Percentiles rank a stretch among this genome's conserved stretches.
Evolutionary conservation across 1,284 basidiomycete genomes (phyloP).

Genomic region (Pseudozyma flocculosa): DNA sequence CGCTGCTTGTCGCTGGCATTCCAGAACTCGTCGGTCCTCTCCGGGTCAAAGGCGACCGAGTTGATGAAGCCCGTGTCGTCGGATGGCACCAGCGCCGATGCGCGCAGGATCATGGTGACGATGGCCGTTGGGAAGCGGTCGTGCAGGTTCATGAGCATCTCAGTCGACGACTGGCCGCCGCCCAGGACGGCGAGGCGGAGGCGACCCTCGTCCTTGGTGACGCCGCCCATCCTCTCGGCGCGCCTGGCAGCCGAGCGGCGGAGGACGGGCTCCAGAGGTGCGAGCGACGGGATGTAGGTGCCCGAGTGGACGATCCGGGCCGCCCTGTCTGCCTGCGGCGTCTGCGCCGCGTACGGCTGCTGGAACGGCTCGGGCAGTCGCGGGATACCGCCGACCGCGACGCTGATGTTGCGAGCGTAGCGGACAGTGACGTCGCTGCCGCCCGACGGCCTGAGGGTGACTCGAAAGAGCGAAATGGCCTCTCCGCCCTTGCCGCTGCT

Average conservation of each 20-base stretch:
- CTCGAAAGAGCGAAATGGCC: slow-evolving; percentile 29
- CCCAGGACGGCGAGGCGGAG: slow-evolving; percentile 53
- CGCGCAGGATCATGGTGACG: slow-evolving; percentile 53
- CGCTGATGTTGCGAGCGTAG: slow-evolving; percentile 44
- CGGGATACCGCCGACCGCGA: slow-evolving; percentile 50
- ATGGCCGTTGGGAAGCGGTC: slow-evolving; percentile 49
- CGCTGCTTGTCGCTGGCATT: slow-evolving; percentile 35
- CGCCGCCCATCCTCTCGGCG: slow-evolving; percentile 2
- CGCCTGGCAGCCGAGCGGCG: slow-evolving; percentile 15
- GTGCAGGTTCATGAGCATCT: slow-evolving; percentile 53
- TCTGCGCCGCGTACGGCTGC: slow-evolving; percentile 23
- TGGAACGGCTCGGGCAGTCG: slow-evolving; percentile 40
- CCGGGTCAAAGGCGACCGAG: slow-evolving; percentile 54
- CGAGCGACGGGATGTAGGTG: slow-evolving; percentile 47
- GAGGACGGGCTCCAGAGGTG: slow-evolving; percentile 34
- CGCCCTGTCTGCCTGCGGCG: neutral
- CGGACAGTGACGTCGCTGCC: slow-evolving; percentile 18
- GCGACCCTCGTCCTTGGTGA: slow-evolving; percentile 13
- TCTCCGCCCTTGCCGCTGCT: slow-evolving; percentile 10
- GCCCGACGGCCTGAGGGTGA: slow-evolving; percentile 20
- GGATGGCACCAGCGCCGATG: slow-evolving; percentile 51
- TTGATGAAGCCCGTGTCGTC: slow-evolving; percentile 57
- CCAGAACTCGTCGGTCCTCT: slow-evolving; percentile 55
- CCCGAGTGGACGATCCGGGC: slow-evolving; percentile 49
- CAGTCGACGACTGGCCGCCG: slow-evolving; percentile 53